Conservation (phyloP, 2,329 filamentous ascomycete species). For the Thielaviopsis cerberus region DNA sequence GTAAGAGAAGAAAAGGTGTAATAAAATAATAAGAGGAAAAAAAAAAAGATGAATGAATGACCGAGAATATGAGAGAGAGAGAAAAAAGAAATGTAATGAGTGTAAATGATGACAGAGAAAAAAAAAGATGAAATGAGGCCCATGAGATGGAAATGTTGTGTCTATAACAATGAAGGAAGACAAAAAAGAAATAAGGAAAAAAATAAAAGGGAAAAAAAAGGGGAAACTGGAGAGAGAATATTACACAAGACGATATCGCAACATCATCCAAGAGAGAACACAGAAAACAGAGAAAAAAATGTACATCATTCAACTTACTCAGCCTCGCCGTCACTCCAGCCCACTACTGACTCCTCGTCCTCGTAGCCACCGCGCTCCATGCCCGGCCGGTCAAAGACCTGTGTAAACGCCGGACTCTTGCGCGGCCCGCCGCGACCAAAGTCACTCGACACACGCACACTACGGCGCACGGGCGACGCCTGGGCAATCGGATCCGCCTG, state of each 20-base stretch:
- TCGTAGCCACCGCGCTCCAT: neutral
- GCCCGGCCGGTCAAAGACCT: conserved; percentile 29
- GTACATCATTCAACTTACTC: neutral
- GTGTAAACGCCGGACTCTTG: conserved; percentile 45
- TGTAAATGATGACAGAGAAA: conserved; percentile 5
- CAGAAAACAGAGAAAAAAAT: neutral
- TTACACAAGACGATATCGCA: neutral
- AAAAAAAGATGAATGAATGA: conserved; percentile 3
- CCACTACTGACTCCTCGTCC: conserved; percentile 13
- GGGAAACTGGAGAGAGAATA: neutral
- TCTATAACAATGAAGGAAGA: neutral
- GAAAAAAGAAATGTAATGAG: conserved; percentile 8
- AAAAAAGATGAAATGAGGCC: neutral
- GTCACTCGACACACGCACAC: neutral
- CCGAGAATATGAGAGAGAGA: neutral
- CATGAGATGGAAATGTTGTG: neutral
- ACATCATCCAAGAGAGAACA: neutral
- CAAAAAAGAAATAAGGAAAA: neutral
- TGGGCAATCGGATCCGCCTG: conserved; percentile 38
- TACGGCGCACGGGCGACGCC: conserved; percentile 26
- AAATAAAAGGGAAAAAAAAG: neutral
- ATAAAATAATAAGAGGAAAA: neutral
- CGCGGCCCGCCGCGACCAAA: conserved; percentile 26
- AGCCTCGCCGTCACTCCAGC: conserved; percentile 15
- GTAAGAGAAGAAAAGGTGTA: neutral